Conservation (phyloP, 805 yeast species). For the Zygoascus flipseniorum region DNA sequence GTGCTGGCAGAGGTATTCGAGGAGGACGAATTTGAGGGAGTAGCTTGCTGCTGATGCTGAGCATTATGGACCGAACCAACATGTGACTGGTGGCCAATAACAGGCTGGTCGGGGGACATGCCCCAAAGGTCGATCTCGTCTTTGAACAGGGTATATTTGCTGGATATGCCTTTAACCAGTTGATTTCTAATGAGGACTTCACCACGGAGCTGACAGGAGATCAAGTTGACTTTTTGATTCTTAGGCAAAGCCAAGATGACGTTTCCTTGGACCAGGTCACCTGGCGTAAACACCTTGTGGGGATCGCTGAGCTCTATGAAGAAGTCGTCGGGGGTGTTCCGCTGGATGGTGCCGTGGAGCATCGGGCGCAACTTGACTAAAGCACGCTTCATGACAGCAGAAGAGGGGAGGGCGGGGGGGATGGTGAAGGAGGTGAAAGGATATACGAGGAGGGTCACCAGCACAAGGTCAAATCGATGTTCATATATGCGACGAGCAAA, state of each 20-base stretch:
- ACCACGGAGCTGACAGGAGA: slow-evolving; percentile 24
- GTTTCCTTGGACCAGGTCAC: slow-evolving; percentile 42
- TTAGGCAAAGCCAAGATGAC: slow-evolving; percentile 26
- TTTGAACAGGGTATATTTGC: slow-evolving; percentile 23
- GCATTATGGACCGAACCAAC: not conserved
- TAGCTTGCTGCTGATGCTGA: not conserved
- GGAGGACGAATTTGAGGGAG: slow-evolving; percentile 2
- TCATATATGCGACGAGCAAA: no score
- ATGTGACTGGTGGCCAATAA: not conserved
- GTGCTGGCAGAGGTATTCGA: not conserved
- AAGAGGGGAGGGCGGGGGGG: no score
- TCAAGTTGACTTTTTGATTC: slow-evolving; percentile 16
- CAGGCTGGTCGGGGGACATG: not conserved
- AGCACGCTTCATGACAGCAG: not conserved
- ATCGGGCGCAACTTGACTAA: slow-evolving; percentile 1
- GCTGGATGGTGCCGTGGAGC: slow-evolving; percentile 1
- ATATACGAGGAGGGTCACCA: no score
- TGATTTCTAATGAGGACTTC: slow-evolving; percentile 22
- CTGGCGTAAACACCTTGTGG: slow-evolving; percentile 71
- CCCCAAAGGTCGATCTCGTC: slow-evolving; percentile 23
- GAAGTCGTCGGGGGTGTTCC: slow-evolving; percentile 34
- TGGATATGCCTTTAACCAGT: slow-evolving; percentile 24
- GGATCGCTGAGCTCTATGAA: slow-evolving; percentile 66
- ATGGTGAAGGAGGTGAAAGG: no score
- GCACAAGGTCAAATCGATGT: no score